A percentile compares a stretch with the other conserved stretches of the same genome.
These are phyloP conservation scores for Xylaria telfairii DNA, from an alignment of 495 filamentous ascomycete species.

Conservation along the genomic window DNA sequence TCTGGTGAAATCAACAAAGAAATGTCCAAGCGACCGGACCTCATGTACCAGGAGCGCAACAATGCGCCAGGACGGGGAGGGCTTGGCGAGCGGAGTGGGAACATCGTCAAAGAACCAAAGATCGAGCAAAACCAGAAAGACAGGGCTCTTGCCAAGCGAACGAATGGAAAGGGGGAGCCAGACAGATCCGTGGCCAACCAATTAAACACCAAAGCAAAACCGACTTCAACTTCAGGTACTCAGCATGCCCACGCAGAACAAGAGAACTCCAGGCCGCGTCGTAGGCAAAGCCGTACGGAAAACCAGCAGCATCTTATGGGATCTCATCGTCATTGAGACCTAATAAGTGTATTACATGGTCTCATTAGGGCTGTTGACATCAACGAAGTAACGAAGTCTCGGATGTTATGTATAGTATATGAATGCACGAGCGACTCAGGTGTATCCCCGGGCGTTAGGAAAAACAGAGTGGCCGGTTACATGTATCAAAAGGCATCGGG, in stretches of 20 bases:
- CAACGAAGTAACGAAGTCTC: slow-evolving; percentile 10
- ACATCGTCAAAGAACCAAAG: slow-evolving; percentile 3
- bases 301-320: slow-evolving; percentile 14
- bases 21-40: slow-evolving; percentile 35
- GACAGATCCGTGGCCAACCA: slow-evolving; percentile 1
- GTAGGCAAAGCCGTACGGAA: slow-evolving; percentile 14
- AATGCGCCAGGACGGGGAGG: slow-evolving; percentile 34
- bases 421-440: slow-evolving; percentile 1
- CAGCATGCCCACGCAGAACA: slow-evolving; percentile 5
- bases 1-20: slow-evolving; percentile 49
- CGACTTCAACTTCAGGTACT: not conserved
- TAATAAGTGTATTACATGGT: not conserved
- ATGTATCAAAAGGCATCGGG: slow-evolving; percentile 10
- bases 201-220: slow-evolving; percentile 2
- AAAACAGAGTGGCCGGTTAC: not conserved
- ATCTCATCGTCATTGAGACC: slow-evolving; percentile 5
- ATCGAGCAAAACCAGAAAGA: slow-evolving; percentile 12
- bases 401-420: slow-evolving; percentile 25
- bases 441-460: slow-evolving; percentile 11
- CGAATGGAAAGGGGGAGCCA: slow-evolving; percentile 4
- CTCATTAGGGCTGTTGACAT: not conserved
- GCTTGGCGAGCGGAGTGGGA: slow-evolving; percentile 7
- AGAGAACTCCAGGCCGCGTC: slow-evolving; percentile 14
- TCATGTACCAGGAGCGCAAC: slow-evolving; percentile 33
- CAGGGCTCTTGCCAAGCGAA: not conserved